These are phyloP conservation scores for thale cress (Arabidopsis thaliana) DNA, from an alignment of 345 rosid genomes.

Conservation along the genomic window TAIR10.1 NC_003075.7:9106501-9107000, in stretches of 20 bases:
- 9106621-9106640: not conserved
- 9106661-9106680: not conserved
- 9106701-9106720: no score
- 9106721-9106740: not conserved
- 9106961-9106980: not conserved
- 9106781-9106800: slow-evolving; percentile 1
- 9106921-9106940: not conserved
- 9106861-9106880: not conserved
- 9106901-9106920: not conserved
- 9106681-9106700: not conserved
- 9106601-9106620: slow-evolving; percentile 35
- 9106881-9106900: not conserved
- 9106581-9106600: slow-evolving; percentile 48
- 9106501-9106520: slow-evolving; percentile 76
- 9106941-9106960: not conserved
- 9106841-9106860: not conserved
- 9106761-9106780: not conserved
- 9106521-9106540: slow-evolving; percentile 66
- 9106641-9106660: not conserved
- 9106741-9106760: not conserved
- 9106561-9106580: slow-evolving; percentile 89
- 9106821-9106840: not conserved
- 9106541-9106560: slow-evolving; percentile 88
- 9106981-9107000: slow-evolving; percentile 1
- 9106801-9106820: not conserved